These are phyloP conservation scores for Neofusicoccum sp. DNA, from an alignment of 2,329 filamentous ascomycete genomes.

Conservation along the genomic window DNA sequence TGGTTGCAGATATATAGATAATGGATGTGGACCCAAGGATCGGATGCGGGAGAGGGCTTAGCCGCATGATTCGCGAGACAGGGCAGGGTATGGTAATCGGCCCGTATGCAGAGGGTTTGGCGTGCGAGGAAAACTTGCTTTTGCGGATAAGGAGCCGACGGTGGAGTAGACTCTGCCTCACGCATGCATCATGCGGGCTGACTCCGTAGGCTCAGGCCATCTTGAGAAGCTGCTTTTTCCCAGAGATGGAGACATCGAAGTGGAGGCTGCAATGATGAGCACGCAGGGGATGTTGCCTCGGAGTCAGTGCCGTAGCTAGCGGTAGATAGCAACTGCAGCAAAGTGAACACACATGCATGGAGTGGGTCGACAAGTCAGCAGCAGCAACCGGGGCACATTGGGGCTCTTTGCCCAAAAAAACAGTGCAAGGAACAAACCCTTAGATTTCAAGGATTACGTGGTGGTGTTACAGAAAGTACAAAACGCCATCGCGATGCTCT, in stretches of 20 bases:
- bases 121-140: neutral
- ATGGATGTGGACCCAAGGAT: neutral
- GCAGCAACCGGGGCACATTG: neutral
- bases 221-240: neutral
- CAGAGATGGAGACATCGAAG: neutral
- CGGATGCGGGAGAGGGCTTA: neutral
- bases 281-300: neutral
- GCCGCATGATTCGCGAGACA: neutral
- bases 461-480: neutral
- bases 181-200: neutral
- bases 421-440: neutral
- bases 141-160: neutral
- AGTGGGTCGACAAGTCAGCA: neutral
- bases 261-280: neutral
- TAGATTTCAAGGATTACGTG: slow-evolving; percentile 1
- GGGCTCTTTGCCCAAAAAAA: neutral
- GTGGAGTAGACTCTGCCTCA: neutral
- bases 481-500: slow-evolving; percentile 16
- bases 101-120: neutral
- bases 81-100: neutral
- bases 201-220: neutral
- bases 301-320: neutral
- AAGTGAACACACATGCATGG: neutral
- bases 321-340: neutral
- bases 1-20: neutral